Evolutionary conservation across 2,329 filamentous ascomycete species (phyloP).

Genomic region (Xylariaceae sp.): DNA sequence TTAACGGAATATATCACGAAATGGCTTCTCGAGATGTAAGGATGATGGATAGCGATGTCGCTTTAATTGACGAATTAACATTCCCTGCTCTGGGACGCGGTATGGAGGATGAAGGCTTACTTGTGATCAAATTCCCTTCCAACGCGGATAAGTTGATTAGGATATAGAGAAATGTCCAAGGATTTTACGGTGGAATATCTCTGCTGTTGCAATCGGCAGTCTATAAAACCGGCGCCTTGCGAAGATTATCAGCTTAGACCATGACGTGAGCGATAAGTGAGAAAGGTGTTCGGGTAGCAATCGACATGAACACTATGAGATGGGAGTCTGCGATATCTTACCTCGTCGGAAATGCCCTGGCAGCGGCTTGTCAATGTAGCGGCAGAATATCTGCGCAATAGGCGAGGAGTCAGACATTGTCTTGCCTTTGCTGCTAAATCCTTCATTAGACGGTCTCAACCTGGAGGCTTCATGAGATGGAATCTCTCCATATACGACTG

Average conservation of each 20-base stretch:
- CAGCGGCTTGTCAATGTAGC: conserved; percentile 5
- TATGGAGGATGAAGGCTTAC: conserved; percentile 10
- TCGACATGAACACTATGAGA: neutral
- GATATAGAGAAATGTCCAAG: conserved; percentile 20
- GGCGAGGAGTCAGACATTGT: conserved; percentile 1
- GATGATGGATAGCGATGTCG: conserved; percentile 39
- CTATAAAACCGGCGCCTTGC: conserved; percentile 10
- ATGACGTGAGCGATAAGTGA: neutral
- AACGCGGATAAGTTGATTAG: conserved; percentile 15
- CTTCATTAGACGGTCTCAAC: too few relatives aligned
- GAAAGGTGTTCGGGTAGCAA: neutral
- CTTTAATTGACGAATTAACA: conserved; percentile 25
- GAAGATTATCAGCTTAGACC: neutral
- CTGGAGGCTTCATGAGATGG: neutral
- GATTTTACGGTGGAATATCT: neutral
- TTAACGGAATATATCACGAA: conserved; percentile 53
- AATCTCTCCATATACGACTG: neutral
- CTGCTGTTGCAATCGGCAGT: neutral
- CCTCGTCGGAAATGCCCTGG: conserved; percentile 4
- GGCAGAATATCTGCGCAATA: conserved; percentile 18
- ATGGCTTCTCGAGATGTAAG: conserved; percentile 48
- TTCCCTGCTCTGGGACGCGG: neutral
- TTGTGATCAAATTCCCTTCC: conserved; percentile 21
- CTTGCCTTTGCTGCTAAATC: neutral
- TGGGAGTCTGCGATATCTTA: neutral